Evolutionary conservation across 2,329 filamentous ascomycete genomes (phyloP).

Genomic region (Aphanoascus verrucosus): DNA sequence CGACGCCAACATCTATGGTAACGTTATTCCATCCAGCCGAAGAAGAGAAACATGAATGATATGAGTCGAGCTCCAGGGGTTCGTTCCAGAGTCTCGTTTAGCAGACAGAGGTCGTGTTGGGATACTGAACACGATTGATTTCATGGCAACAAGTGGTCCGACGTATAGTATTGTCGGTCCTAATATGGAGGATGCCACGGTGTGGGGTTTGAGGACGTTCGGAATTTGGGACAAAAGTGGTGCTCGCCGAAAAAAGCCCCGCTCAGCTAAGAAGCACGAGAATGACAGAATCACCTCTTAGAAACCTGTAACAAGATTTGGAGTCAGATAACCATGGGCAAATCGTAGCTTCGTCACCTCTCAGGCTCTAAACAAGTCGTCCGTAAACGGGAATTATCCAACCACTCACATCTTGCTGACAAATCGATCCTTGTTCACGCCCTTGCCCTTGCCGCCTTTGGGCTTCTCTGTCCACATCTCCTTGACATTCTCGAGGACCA

Average conservation of each 20-base stretch:
- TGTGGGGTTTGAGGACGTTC: neutral
- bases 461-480: slow-evolving; percentile 99
- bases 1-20: slow-evolving; percentile 2
- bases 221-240: neutral
- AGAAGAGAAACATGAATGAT: neutral
- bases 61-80: neutral
- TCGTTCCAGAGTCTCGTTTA: neutral
- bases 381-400: neutral
- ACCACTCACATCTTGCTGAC: slow-evolving; percentile 83
- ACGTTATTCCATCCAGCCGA: neutral
- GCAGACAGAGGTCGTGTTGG: neutral
- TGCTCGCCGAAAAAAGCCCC: slow-evolving; percentile 1
- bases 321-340: neutral
- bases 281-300: slow-evolving; percentile 80
- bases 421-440: slow-evolving; percentile 96
- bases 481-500: slow-evolving; percentile 94
- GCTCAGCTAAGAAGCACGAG: slow-evolving; percentile 68
- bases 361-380: neutral
- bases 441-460: slow-evolving; percentile 75
- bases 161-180: too few species aligned
- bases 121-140: neutral
- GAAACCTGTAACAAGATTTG: slow-evolving; percentile 48
- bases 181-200: too few species aligned
- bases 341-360: neutral
- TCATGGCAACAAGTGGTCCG: neutral